Base-by-base conservation (phyloP, 2,329 filamentous ascomycete genomes). In the Xylariaceae sp. region DNA sequence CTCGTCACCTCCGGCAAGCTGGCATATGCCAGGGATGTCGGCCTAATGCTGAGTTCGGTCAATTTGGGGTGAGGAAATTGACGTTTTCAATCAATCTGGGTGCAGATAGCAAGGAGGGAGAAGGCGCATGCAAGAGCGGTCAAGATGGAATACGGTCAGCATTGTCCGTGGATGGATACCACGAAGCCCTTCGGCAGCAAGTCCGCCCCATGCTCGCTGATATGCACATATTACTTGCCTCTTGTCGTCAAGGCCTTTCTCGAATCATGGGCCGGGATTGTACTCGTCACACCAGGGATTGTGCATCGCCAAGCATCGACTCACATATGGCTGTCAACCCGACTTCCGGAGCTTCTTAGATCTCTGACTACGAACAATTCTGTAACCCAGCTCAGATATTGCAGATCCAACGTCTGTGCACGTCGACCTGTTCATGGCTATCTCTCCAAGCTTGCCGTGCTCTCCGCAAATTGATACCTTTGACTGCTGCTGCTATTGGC, bases 271-370 rank as follows among this genome's bases (percentile, higher is more conserved):
- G 47, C 40, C 31, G 44, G 50, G 51, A 59, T 55, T 51, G 47
- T 46, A 52, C 56, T 59, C 56, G 57, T 63, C 60, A 64, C 62
- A 58, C 58, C 61, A 61, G 52, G 62, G 62, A 65, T 65, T 59
- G 61, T 59, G 62, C 62, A 59, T 63, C 62, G 62, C 62, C 62
- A 65, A 65, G 62, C 58, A 45, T 43, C 50, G 52, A 42, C 47
- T 48, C 60, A 55, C 58, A 62, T 49, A 48, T 55, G 51, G 47
- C n/a, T 46, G 50, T 44, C 46, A 44, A 44, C 49, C 46, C 47
- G 49, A 49, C 32, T 44, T 47, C 19, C 44, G 33, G 45, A 48
- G 42, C 42, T 36, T 36, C 33, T 35, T 15, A 14, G 12, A 14
- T 36, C 15, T 36, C 33, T 5, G 33, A 14, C 33, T 15, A 36